Evolutionary conservation across 306 rosid species (phyloP).

Genomic region (Nissolia schottii): DNA sequence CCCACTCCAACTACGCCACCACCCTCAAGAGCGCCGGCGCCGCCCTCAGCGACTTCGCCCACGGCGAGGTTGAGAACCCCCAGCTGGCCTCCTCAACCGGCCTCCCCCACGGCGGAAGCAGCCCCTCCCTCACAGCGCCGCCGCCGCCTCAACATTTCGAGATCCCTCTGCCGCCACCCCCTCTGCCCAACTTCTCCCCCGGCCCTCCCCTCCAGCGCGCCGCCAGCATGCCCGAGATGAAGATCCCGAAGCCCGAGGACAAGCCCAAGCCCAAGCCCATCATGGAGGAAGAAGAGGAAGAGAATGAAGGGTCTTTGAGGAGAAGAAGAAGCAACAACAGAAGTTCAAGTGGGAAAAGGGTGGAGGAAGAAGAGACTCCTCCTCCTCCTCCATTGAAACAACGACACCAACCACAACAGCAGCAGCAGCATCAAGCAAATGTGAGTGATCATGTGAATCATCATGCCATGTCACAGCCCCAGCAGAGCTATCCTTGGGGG

Average conservation of each 20-base stretch:
- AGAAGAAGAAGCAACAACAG: constrained; percentile 26
- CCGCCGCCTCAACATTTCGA: constrained; percentile 22
- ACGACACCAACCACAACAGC: not conserved
- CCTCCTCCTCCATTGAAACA: constrained; percentile 37
- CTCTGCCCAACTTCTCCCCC: constrained; percentile 36
- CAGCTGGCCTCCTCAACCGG: not conserved
- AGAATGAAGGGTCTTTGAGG: constrained; percentile 36
- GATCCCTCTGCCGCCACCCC: constrained; percentile 59
- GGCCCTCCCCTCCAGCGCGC: constrained; percentile 57
- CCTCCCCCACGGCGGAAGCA: not conserved
- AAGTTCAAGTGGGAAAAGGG: not conserved
- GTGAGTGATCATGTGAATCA: constrained; percentile 30
- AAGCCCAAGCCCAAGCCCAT: constrained; percentile 25
- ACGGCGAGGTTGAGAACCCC: constrained; percentile 53
- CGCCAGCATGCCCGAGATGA: constrained; percentile 69
- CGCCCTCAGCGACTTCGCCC: constrained; percentile 73
- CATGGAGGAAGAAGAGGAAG: constrained; percentile 58
- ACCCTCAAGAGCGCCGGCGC: constrained; percentile 81
- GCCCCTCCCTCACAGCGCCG: not conserved
- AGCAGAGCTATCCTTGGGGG: constrained; percentile 46
- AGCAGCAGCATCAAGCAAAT: not conserved
- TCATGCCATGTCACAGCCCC: constrained; percentile 26
- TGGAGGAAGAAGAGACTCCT: constrained; percentile 26
- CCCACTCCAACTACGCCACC: constrained; percentile 66
- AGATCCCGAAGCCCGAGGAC: constrained; percentile 29